Percentiles rank a stretch among this genome's conserved stretches.
These are phyloP conservation scores for Willaertia magna DNA, from an alignment of 208 protist species.

Conservation along the genomic window DNA sequence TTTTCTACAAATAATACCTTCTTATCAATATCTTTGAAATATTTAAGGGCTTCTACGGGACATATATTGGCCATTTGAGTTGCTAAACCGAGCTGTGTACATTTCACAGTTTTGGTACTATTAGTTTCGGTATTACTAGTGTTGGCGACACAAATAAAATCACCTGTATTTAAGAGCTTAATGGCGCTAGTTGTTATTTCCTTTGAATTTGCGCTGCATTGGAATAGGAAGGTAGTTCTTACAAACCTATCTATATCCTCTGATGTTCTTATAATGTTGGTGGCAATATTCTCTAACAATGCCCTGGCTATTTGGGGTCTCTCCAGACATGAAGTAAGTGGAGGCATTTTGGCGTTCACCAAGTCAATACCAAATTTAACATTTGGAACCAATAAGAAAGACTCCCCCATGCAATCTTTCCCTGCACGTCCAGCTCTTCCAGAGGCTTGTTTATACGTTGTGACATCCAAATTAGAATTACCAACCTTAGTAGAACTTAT, in stretches of 20 bases:
- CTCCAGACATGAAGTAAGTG: constrained; percentile 36
- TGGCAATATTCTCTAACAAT: constrained; percentile 60
- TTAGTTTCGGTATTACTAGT: too few species aligned
- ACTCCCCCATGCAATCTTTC: constrained; percentile 58
- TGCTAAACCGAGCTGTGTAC: background rate
- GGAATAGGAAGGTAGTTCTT: constrained; percentile 23
- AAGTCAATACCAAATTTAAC: constrained; percentile 37
- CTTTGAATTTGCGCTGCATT: background rate
- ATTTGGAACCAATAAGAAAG: constrained; percentile 52
- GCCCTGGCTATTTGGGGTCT: constrained; percentile 23
- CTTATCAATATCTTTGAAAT: background rate
- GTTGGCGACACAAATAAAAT: too few species aligned
- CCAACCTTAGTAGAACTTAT: constrained; percentile 58
- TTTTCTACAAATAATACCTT: background rate
- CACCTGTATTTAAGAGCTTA: too few species aligned
- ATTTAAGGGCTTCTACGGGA: background rate
- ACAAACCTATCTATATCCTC: constrained; percentile 38
- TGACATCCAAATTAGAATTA: constrained; percentile 47
- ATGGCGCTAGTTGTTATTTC: too few species aligned
- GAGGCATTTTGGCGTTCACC: constrained; percentile 39
- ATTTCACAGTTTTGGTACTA: background rate
- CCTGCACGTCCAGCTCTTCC: constrained; percentile 62
- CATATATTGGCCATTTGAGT: constrained; percentile 6
- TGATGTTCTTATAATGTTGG: constrained; percentile 41
- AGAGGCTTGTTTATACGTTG: constrained; percentile 61